These are phyloP conservation scores for Chalciporus chontae DNA, from an alignment of 768 basidiomycete species.

Conservation along the genomic window DNA sequence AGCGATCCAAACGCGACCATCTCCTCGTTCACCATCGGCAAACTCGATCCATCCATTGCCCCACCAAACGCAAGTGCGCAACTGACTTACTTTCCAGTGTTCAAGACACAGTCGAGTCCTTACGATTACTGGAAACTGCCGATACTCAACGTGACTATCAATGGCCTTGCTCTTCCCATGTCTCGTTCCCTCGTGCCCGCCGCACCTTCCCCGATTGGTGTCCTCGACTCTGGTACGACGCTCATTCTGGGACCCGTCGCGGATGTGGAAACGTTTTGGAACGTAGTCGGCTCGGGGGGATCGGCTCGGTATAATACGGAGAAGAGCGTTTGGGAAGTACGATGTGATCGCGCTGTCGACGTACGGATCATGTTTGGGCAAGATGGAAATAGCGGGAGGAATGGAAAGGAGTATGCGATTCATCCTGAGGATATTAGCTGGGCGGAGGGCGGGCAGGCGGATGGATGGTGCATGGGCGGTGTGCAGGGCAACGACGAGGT, in stretches of 20 bases:
- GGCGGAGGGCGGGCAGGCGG: constrained; percentile 37
- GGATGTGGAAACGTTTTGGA: constrained; percentile 54
- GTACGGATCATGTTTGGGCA: constrained; percentile 46
- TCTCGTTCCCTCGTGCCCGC: constrained; percentile 44
- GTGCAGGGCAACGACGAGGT: constrained; percentile 52
- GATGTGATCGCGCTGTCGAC: constrained; percentile 45
- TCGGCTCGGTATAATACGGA: constrained; percentile 35
- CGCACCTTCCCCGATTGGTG: constrained; percentile 44
- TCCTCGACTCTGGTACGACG: constrained; percentile 63
- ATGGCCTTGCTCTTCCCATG: constrained; percentile 38
- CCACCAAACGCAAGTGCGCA: constrained; percentile 28
- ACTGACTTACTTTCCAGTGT: constrained; percentile 40
- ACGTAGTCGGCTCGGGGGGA: constrained; percentile 39
- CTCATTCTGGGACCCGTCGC: constrained; percentile 49
- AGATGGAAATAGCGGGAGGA: constrained; percentile 14
- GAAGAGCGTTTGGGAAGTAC: constrained; percentile 45
- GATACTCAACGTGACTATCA: constrained; percentile 42
- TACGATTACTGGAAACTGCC: constrained; percentile 63
- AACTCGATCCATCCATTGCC: constrained; percentile 36
- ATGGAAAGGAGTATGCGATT: constrained; percentile 36
- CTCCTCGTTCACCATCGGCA: constrained; percentile 52
- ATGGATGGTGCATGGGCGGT: constrained; percentile 55
- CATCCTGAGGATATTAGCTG: constrained; percentile 54
- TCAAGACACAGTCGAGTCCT: constrained; percentile 28
- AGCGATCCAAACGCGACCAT: constrained; percentile 15